Base-by-base conservation (phyloP, 1,284 basidiomycete species). In the Fomitopsis pinicola region DNA sequence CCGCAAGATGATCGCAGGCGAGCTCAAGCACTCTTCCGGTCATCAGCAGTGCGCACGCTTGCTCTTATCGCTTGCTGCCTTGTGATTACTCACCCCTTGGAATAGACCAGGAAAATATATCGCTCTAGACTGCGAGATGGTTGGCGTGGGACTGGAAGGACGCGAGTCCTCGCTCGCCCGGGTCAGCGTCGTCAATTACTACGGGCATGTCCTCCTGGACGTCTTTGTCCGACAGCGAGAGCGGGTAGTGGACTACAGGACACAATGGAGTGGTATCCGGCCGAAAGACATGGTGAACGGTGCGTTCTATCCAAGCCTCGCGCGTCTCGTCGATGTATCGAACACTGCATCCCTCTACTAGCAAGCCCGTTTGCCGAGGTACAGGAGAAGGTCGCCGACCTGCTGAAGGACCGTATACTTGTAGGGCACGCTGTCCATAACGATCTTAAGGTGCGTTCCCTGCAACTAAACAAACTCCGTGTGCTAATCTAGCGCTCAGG, bases 121-220 rank as follows among this genome's bases (percentile, higher is more conserved):
- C 35, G 88, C 94, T 0, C 78, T 98, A 48, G 96, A 98, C 74
- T 98, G 96, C 69, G 96, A 99, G 76, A 98, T 99, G 96, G 97
- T 99, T 3, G 96, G 96, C 1, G 86, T 98, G 6, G 95, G 96
- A 0, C 82, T 87, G 9, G 82, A 90, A 36, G 95, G 94, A 10
- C 65, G 83, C 1, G 85, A 97, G 71, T 95, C 91, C 0, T 89
- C 89, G 0, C 81, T 98, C 1, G 97, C 97, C 1, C 88, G 96
- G 48, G 94, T 98, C 59, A 94, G 91, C 52, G 75, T 98, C 46
- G 95, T 98, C 62, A 97, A 98, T 74, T 97, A 88, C 72, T 81
- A 95, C 68, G 97, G 97, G 0, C 86, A 82, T 6, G 79, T 93
- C 28, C 77, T 92, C 44, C 74, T 97, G 63, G 97, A 99, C 70